Evolutionary conservation across 1,284 basidiomycete species (phyloP), one percentile per base, ranked within the genome.

Genomic region (Ustilago loliicola): DNA sequence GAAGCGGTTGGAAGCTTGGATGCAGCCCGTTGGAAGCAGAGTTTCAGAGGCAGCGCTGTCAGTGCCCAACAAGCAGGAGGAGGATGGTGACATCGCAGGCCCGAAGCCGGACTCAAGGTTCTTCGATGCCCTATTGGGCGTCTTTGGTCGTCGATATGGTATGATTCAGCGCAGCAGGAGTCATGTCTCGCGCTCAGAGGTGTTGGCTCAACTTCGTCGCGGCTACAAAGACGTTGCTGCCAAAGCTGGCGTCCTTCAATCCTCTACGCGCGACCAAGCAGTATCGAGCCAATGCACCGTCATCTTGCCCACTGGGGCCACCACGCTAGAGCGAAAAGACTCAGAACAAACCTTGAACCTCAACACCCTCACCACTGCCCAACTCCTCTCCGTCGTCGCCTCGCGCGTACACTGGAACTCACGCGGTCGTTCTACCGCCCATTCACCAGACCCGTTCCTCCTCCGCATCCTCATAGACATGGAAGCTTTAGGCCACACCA

Each of bases 391-490:
- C 1, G n/a, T 59, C 5, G 42, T 62, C 27, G 61, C 48, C 3
- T 40, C 63, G 27, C 56, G 66, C 19, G 40, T 64, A 32, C 38
- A 19, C 19, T 67, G 45, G 50, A 73, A 73, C 42, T 70, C 75
- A 15, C 59, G 61, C 29, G 71, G 75, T 15, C 56, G 75, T 6
- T 55, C 48, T 30, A 77, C 71, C 21, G 36, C 60, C 11, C 23
- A 51, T 5, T 11, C 29, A 5, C 75, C 67, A 11, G 62, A 79
- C 15, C 52, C 72, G 23, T 58, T 69, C 47, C 62, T 79, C 21
- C 32, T 79, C 3, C 59, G 57, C 52, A 54, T 75, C 27, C 30
- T 79, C 27, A 38, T 72, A 15, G 72, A 79, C 53, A 69, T 75
- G 72, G 52, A 66, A 48, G 61, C 66, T 19, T 54, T 79, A 17